Base-by-base conservation (phyloP, 2,329 filamentous ascomycete species). In the Bipolaris bicolor region DNA sequence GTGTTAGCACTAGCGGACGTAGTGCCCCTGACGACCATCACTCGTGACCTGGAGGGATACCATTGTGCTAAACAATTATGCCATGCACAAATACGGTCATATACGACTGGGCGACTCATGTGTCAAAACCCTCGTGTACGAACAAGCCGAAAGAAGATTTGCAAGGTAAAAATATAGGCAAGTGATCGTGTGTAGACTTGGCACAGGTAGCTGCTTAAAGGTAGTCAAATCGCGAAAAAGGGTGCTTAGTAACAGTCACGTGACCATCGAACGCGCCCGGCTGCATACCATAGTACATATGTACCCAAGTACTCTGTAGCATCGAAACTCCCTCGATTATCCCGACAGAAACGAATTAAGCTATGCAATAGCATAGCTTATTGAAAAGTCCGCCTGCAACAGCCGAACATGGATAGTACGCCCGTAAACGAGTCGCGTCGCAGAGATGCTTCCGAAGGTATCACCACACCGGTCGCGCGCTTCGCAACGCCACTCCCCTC, bases 401-500 rank as follows among this genome's bases (percentile, higher is more conserved):
- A 49, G 44, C 44, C 46, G 33, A 57, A 24, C 36, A 22, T 7
- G 9, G 44, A 44, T 31, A 46, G 49, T 24, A 34, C 37, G 39
- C 50, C 45, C 22, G 55, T 18, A 16, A 11, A 57, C 48, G 49
- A 52, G 33, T 53, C 31, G 43, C 29, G 22, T 48, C 29, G 46
- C 48, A 16, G 50, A 47, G n/a, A 46, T 18, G 33, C 39, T 18
- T 20, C n/a, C 40, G 49, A 26, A 50, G 18, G 53, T 58, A 49
- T 50, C 54, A 64, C 57, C 55, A 58, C 57, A 58, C 56, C 47
- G n/a, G 24, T 33, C 31, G 44, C 22, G 43, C 47, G 52, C 50
- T 60, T 48, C 29, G 51, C 45, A 45, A 54, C 46, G 58, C 55
- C 54, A 46, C 50, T 44, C 51, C 63, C 56, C 52, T 52, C 55